A percentile compares a stretch with the other conserved stretches of the same genome.
Evolutionary conservation across 163 green algal species (phyloP).

Genomic region (Scenedesmus sp.): DNA sequence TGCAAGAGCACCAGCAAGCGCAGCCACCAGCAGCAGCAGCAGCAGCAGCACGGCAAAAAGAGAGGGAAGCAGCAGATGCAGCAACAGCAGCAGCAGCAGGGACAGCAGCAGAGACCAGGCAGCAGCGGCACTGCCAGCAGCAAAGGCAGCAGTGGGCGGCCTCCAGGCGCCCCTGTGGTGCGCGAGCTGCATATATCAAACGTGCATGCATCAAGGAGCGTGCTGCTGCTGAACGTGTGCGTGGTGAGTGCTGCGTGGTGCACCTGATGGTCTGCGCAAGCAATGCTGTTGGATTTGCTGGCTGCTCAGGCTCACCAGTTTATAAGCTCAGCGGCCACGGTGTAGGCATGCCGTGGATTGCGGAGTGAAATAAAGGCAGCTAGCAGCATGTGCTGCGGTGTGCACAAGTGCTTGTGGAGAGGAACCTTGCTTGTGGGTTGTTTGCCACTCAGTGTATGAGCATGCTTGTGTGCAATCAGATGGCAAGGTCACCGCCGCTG

Average conservation of each 20-base stretch:
- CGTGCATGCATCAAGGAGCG: background rate
- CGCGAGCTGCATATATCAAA: background rate
- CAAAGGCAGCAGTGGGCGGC: background rate
- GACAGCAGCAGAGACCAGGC: background rate
- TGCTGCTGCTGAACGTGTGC: constrained; percentile 36
- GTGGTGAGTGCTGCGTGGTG: constrained; percentile 7
- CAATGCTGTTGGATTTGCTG: background rate
- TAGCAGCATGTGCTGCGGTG: too few relatives aligned
- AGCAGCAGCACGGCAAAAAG: background rate
- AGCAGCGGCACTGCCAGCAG: background rate
- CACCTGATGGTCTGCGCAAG: background rate
- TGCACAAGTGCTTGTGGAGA: too few relatives aligned
- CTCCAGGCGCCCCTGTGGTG: background rate
- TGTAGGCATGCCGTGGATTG: background rate
- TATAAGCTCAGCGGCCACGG: background rate
- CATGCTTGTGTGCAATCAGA: background rate
- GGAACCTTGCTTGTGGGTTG: background rate
- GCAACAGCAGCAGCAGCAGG: background rate
- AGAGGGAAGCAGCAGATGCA: background rate
- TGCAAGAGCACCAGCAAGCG: background rate
- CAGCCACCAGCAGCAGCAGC: background rate
- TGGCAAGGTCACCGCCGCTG: background rate
- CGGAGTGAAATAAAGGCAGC: background rate
- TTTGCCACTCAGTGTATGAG: too few relatives aligned
- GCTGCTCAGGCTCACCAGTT: background rate